Conservation (phyloP, 1,139 yeast species). For the Magnusiomyces sp. region DNA sequence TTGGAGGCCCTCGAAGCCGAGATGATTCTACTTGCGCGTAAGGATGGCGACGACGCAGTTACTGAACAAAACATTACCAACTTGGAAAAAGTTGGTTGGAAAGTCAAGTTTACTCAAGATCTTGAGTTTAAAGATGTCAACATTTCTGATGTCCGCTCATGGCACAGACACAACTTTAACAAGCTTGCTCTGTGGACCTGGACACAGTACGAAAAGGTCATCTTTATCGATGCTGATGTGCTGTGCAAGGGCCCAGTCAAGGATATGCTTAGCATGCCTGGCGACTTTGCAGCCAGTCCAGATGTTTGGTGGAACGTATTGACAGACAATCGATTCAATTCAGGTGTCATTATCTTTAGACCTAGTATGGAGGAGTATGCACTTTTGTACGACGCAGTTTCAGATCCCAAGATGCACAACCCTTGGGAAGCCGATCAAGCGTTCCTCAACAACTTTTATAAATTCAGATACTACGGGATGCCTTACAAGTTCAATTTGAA, state of each 20-base stretch:
- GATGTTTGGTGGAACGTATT: constrained; percentile 23
- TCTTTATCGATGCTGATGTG: constrained; percentile 24
- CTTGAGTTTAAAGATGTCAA: constrained; percentile 21
- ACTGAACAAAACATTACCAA: constrained; percentile 19
- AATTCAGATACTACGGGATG: constrained; percentile 18
- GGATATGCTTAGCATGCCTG: constrained; percentile 20
- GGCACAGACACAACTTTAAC: constrained; percentile 22
- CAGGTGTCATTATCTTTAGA: constrained; percentile 21
- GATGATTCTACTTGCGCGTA: constrained; percentile 20
- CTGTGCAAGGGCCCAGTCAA: constrained; percentile 21
- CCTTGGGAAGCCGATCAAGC: constrained; percentile 25
- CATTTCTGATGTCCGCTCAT: constrained; percentile 18
- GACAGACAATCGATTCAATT: constrained; percentile 20
- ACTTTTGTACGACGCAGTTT: constrained; percentile 18
- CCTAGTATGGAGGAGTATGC: constrained; percentile 22
- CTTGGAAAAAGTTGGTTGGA: constrained; percentile 21
- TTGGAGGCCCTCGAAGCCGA: constrained; percentile 20
- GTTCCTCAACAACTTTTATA: constrained; percentile 19
- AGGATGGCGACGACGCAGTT: constrained; percentile 22
- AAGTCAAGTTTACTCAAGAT: constrained; percentile 18
- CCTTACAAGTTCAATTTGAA: constrained; percentile 23
- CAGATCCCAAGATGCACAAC: constrained; percentile 22
- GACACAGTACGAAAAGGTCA: constrained; percentile 22
- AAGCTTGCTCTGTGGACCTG: constrained; percentile 23
- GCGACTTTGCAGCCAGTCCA: constrained; percentile 21